Evolutionary conservation across 345 rosid species (phyloP), one percentile per base, ranked within the genome.

Genomic region (Adansonia digitata): DNA sequence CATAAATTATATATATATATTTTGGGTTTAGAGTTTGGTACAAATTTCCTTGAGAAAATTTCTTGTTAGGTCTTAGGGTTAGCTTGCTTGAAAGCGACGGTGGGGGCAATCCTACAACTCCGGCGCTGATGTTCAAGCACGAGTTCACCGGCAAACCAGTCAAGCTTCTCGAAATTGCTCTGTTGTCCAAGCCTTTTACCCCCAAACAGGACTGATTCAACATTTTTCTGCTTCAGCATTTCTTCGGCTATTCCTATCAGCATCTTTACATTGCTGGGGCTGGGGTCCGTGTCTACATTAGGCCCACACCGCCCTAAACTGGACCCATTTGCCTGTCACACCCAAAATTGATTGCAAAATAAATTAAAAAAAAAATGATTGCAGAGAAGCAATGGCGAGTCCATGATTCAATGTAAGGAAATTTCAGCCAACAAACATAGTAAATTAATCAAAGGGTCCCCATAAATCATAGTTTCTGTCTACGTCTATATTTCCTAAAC

Each of bases 211-310:
- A 93, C 97, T 0, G 98, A 93, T 81, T 95, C 99, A 0, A 95
- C 96, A 67, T 93, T 93, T 77, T 95, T 95, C 83, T 95, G 97
- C 86, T 90, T 93, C 83, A 95, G 74, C 99, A 93, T 93, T 65
- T 93, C 97, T 82, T 93, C 99, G 12, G 98, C 97, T 62, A 81
- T 74, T 29, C 86, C 89, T 26, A 84, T 77, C 76, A 94, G 83
- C 91, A 80, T 88, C 75, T 92, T 88, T 74, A 94, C 94, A 77
- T 91, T 92, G 84, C 78, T 78, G 24, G 82, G 87, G 74, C 90
- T 81, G 2, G 97, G 82, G 75, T 94, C 97, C 2, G 90, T 83
- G 75, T 92, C 95, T 18, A 85, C 86, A 85, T 86, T 80, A 0
- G 92, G 86, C 64, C 83, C 87, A 15, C 91, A 87, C 52, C 80